Base-by-base conservation (phyloP, 2,329 filamentous ascomycete genomes). In the Bipolaris cookei region DNA sequence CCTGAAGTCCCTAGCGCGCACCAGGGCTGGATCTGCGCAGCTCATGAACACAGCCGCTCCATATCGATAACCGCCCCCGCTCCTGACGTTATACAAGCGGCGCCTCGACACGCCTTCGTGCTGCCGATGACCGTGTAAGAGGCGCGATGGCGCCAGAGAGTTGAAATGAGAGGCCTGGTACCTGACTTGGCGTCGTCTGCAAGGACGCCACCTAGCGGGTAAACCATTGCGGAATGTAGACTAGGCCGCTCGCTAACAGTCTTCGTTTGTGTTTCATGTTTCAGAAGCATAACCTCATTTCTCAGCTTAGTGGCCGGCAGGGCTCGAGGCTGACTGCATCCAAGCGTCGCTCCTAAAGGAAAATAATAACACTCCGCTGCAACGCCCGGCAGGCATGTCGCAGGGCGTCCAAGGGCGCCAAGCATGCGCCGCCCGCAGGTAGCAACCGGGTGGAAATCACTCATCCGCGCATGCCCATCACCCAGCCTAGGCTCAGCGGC, bases 191-290 rank as follows among this genome's bases (percentile, higher is more conserved):
- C 63, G 56, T 47, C 45, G 68, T 74, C 60, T 69, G 61, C 66
- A 44, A 58, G 53, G 10, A 28, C 13, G 51, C 32, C 21, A 20
- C 21, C 16, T 46, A 66, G 66, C 70, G 66, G 56, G 53, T 62
- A 48, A 59, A 54, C 63, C 62, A 51, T 66, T 53, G 51, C 62
- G 47, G 43, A 58, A 46, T 11, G 42, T 39, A 32, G 28, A 42
- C 51, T 65, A 65, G 66, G 30, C 13, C 56, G n/a, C 38, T 64
- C 59, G 62, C 66, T 67, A 63, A 60, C 53, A 53, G 51, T 37
- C 49, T 55, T 46, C 62, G 65, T 64, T 64, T 63, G 53, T 65
- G 71, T 75, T 74, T 74, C 70, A 73, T 53, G 67, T 73, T 69
- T 64, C 56, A 60, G 49, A 43, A 39, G 61, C 55, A 59, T 58